Evolutionary conservation across 495 filamentous ascomycete species (phyloP).

Genomic region (Terfezia claveryi): DNA sequence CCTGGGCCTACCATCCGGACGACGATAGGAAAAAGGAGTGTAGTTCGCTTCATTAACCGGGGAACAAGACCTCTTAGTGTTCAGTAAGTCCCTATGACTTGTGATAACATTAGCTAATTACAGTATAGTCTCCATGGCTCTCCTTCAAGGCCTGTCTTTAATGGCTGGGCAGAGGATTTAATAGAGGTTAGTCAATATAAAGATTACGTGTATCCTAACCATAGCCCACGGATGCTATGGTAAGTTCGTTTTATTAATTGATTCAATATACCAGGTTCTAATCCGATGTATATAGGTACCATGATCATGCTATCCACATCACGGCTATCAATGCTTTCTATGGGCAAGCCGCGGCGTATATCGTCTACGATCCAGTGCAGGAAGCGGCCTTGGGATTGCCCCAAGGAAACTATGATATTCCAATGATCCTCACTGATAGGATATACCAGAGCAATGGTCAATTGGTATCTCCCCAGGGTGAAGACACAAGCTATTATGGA

Average conservation of each 20-base stretch:
- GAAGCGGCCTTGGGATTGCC: conserved; percentile 27
- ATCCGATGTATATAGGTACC: conserved; percentile 13
- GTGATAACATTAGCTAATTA: not conserved
- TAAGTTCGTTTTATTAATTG: conserved; percentile 13
- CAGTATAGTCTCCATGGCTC: conserved; percentile 5
- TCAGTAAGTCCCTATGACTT: conserved; percentile 1
- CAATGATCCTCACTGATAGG: conserved; percentile 28
- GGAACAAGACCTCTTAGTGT: conserved; percentile 7
- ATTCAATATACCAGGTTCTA: not conserved
- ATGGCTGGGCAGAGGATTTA: conserved; percentile 31
- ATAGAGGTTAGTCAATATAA: conserved; percentile 30
- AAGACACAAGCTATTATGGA: conserved; percentile 28
- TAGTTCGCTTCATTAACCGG: conserved; percentile 33
- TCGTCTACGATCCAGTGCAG: conserved; percentile 25
- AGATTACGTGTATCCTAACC: conserved; percentile 38
- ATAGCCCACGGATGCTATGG: conserved; percentile 30
- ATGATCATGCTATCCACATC: conserved; percentile 28
- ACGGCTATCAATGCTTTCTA: conserved; percentile 33
- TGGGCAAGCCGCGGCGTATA: conserved; percentile 28
- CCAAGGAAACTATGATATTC: conserved; percentile 29
- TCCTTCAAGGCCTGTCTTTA: conserved; percentile 8
- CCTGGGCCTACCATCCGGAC: conserved; percentile 30
- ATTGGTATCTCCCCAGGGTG: conserved; percentile 22
- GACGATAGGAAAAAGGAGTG: conserved; percentile 22
- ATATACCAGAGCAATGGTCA: conserved; percentile 27